phyloP scores from a whole-genome alignment of 2,329 filamentous ascomycete species.

The Sclerotinia subarctica region DNA sequence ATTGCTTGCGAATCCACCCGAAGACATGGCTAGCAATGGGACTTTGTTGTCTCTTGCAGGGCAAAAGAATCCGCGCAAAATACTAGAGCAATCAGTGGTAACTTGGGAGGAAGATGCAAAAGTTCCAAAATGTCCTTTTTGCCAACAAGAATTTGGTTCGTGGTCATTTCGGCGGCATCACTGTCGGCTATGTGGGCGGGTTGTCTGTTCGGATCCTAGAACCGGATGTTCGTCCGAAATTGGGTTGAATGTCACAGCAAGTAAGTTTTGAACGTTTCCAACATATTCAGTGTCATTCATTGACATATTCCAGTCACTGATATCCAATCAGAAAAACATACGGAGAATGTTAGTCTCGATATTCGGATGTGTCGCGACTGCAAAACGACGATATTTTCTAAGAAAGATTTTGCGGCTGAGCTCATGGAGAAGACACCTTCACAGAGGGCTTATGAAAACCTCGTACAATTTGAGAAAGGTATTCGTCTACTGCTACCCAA shows the following conservation, averaged over 20 bases:
- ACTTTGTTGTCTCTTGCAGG: conserved; percentile 57
- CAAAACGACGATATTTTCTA: conserved; percentile 65
- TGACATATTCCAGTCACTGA: conserved; percentile 39
- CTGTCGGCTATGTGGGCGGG: conserved; percentile 86
- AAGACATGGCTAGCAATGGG: conserved; percentile 55
- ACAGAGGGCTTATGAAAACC: conserved; percentile 63
- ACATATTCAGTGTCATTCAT: conserved; percentile 21
- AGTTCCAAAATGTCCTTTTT: conserved; percentile 84
- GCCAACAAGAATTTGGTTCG: conserved; percentile 89
- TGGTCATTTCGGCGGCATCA: conserved; percentile 94
- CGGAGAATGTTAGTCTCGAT: conserved; percentile 64
- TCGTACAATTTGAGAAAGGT: conserved; percentile 67
- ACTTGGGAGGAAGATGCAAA: conserved; percentile 89
- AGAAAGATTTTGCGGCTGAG: conserved; percentile 62
- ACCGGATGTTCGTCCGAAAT: conserved; percentile 85
- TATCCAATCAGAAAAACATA: conserved; percentile 46
- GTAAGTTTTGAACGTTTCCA: conserved; percentile 44
- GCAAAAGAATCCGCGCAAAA: conserved; percentile 72
- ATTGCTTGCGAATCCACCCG: conserved; percentile 71
- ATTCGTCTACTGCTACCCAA: conserved; percentile 65
- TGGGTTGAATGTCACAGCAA: conserved; percentile 69
- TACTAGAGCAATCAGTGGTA: conserved; percentile 86
- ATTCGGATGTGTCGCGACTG: conserved; percentile 92
- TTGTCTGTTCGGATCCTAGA: conserved; percentile 83
- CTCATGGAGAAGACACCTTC: conserved; percentile 56